Base-by-base conservation (phyloP, 2,329 filamentous ascomycete genomes). In the Gliomastix tumulicola region DNA sequence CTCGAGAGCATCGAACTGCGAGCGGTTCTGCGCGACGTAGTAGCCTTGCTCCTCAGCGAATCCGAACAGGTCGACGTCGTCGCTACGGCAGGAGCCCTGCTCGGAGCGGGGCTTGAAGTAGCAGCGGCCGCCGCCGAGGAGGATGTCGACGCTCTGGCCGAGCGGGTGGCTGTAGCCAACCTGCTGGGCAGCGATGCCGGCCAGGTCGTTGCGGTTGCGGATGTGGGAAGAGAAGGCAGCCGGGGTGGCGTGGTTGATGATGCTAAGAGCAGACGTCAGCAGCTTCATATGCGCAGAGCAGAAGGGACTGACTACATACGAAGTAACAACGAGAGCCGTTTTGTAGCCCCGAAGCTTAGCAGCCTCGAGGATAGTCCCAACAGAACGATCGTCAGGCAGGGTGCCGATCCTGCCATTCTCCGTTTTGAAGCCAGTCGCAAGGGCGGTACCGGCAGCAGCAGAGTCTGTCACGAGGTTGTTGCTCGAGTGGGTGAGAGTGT, bases 391-490 rank as follows among this genome's bases (percentile, higher is more conserved):
- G 30, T 55, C 48, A 13, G 51, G 48, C 34, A 52, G 41, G 4
- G 62, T 49, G 12, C 46, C 57, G 32, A 63, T 49, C n/a, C 53
- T 53, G 20, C 55, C 49, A 31, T 62, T 62, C 36, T 54, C 51
- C 10, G 57, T 55, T 41, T 62, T 62, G 41, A 54, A 45, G 10
- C 60, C 59, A n/a, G 53, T 53, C 6, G 53, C 57, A 36, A 61
- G 55, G 6, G 59, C 57, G 17, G 59, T 62, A 6, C 55, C 59
- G 30, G 55, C 52, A 17, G 57, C 57, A 9, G 56, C 56, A 16
- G 59, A 62, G 37, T 62, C 60, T 8, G 59, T 61, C 23, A 63
- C 53, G 3, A 62, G 44, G 16, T 56, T 58, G 44, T 61, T 49
- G 39, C 36, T 47, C 4, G 50, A 45, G 30, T 44, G 44, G 15